phyloP scores from a whole-genome alignment of 345 rosid genomes.

The Angophora floribunda region DNA sequence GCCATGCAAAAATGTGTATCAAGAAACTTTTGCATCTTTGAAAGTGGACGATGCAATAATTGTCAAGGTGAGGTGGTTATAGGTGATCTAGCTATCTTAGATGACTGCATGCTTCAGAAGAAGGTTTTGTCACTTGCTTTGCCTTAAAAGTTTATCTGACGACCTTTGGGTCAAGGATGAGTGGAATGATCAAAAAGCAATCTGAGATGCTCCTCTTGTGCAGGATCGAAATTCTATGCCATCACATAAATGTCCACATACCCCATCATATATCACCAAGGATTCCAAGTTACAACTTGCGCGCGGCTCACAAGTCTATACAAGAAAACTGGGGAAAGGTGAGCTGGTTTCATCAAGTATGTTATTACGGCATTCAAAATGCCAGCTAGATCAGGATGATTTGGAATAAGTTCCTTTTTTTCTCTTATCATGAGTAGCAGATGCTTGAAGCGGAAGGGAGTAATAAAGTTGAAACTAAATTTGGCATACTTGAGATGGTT shows the following conservation, averaged over 20 bases:
- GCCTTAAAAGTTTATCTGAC: background rate
- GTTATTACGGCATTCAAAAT: background rate
- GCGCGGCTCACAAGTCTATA: slow-evolving; percentile 66
- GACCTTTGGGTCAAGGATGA: background rate
- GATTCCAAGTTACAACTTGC: slow-evolving; percentile 87
- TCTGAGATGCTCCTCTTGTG: background rate
- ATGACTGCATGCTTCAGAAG: background rate
- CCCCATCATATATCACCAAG: slow-evolving; percentile 79
- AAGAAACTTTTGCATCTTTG: background rate
- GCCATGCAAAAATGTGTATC: background rate
- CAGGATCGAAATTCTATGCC: slow-evolving; percentile 96
- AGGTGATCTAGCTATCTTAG: background rate
- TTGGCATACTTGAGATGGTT: background rate
- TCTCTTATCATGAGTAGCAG: background rate
- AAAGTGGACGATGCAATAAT: background rate
- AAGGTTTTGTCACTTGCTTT: background rate
- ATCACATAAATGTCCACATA: slow-evolving; percentile 78
- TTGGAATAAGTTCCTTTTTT: background rate
- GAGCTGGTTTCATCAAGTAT: background rate
- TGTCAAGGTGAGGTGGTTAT: background rate
- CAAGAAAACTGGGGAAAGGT: slow-evolving; percentile 96
- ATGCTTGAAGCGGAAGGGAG: background rate
- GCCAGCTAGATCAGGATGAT: background rate
- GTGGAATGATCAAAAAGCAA: background rate
- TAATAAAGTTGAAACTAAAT: background rate